Evolutionary conservation across 768 basidiomycete species (phyloP).

Genomic region (Russula ochroleuca): DNA sequence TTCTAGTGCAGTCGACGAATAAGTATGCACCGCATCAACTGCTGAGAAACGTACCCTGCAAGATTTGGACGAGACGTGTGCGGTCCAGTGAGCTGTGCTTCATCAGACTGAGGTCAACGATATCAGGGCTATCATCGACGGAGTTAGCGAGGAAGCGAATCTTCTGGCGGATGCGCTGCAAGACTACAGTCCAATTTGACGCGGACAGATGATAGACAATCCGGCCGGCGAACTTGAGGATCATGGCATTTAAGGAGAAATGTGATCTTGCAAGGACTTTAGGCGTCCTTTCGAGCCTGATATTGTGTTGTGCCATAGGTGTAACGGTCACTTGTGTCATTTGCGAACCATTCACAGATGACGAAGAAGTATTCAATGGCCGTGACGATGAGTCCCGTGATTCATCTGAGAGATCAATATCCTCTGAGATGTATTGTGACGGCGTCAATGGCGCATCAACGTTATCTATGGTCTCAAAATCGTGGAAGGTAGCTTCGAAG

Average conservation of each 20-base stretch:
- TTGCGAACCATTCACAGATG: slow-evolving; percentile 27
- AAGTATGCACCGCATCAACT: slow-evolving; percentile 4
- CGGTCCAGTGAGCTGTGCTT: slow-evolving; percentile 73
- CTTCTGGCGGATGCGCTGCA: slow-evolving; percentile 61
- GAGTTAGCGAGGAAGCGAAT: slow-evolving; percentile 59
- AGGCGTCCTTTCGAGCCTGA: slow-evolving; percentile 58
- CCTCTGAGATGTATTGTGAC: slow-evolving; percentile 24
- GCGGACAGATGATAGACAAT: slow-evolving; percentile 85
- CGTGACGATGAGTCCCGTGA: slow-evolving; percentile 9
- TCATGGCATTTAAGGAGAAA: slow-evolving; percentile 53
- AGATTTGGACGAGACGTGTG: slow-evolving; percentile 58
- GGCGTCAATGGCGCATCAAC: slow-evolving; percentile 30
- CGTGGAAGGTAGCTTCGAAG: slow-evolving; percentile 62
- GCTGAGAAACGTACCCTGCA: slow-evolving; percentile 51
- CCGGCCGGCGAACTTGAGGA: slow-evolving; percentile 68
- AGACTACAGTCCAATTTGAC: slow-evolving; percentile 81
- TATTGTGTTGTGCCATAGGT: slow-evolving; percentile 29
- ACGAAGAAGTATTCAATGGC: slow-evolving; percentile 17
- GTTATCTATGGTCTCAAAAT: slow-evolving; percentile 60
- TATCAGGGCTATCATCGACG: slow-evolving; percentile 55
- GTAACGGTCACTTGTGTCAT: slow-evolving; percentile 28
- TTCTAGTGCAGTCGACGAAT: slow-evolving; percentile 42
- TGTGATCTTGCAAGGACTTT: slow-evolving; percentile 54
- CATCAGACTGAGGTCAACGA: slow-evolving; percentile 72
- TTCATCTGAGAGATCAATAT: slow-evolving; percentile 8